Evolutionary conservation across 1,284 basidiomycete genomes (phyloP).

Genomic region (Serendipita sp.): DNA sequence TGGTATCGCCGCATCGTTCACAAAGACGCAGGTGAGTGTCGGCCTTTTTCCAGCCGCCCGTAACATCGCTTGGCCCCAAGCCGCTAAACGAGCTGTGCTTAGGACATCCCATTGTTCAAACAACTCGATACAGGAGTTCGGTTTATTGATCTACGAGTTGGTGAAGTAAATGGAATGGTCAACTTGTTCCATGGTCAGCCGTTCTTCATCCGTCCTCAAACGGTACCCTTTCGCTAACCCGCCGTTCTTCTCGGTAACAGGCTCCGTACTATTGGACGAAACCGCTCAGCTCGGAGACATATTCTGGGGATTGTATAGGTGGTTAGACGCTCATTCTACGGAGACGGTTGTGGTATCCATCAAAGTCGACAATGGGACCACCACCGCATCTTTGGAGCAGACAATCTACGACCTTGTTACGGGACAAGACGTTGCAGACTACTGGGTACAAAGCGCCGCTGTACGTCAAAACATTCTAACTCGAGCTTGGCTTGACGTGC

Average conservation of each 20-base stretch:
- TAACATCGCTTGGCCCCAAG: background rate
- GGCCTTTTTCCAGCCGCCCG: background rate
- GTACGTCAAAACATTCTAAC: slow-evolving; percentile 5
- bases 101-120: slow-evolving; percentile 16
- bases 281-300: slow-evolving; percentile 16
- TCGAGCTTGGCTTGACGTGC: background rate
- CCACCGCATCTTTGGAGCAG: slow-evolving; percentile 11
- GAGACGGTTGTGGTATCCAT: slow-evolving; percentile 17
- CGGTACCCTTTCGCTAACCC: background rate
- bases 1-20: slow-evolving; percentile 7
- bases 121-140: slow-evolving; percentile 17
- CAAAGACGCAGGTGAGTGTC: slow-evolving; percentile 10
- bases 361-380: slow-evolving; percentile 14
- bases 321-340: slow-evolving; percentile 15
- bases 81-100: background rate
- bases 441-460: slow-evolving; percentile 13
- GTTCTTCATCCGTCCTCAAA: background rate
- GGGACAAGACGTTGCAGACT: slow-evolving; percentile 7
- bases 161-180: slow-evolving; percentile 13
- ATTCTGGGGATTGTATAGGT: slow-evolving; percentile 17
- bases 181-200: slow-evolving; percentile 16
- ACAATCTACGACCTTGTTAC: slow-evolving; percentile 11
- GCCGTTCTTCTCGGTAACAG: slow-evolving; percentile 8
- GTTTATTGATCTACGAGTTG: slow-evolving; percentile 16
- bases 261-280: slow-evolving; percentile 13